Evolutionary conservation across 176 grass and related monocot species (phyloP).

Genomic region (Lolium multiflorum): DNA sequence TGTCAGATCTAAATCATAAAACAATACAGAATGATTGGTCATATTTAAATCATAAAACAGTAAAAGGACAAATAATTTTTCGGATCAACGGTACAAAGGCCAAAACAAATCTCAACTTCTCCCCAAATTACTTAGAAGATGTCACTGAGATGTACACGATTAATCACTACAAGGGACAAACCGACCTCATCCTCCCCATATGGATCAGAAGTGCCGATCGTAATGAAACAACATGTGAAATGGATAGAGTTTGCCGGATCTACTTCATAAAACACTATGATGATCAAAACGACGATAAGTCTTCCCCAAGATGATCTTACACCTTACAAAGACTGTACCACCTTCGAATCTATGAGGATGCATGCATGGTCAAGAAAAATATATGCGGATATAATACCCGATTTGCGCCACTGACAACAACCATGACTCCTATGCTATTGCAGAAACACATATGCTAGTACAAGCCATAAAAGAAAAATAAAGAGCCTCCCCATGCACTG

Average conservation of each 20-base stretch:
- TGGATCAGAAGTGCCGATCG: background rate
- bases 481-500: conserved; percentile 53
- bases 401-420: background rate
- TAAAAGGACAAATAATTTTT: background rate
- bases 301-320: background rate
- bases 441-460: conserved; percentile 14
- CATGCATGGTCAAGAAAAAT: background rate
- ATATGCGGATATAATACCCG: background rate
- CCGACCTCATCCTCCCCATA: background rate
- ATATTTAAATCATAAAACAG: background rate
- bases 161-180: background rate
- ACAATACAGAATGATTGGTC: background rate
- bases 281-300: background rate
- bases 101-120: background rate
- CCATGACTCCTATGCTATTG: background rate
- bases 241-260: background rate
- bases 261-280: background rate
- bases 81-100: background rate
- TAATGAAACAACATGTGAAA: background rate
- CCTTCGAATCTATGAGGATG: background rate
- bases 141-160: too few species aligned
- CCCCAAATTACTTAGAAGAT: background rate
- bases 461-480: background rate
- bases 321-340: background rate
- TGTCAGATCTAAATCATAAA: background rate